Base-by-base conservation (phyloP, 768 basidiomycete species). In the Lactarius evosmus region DNA sequence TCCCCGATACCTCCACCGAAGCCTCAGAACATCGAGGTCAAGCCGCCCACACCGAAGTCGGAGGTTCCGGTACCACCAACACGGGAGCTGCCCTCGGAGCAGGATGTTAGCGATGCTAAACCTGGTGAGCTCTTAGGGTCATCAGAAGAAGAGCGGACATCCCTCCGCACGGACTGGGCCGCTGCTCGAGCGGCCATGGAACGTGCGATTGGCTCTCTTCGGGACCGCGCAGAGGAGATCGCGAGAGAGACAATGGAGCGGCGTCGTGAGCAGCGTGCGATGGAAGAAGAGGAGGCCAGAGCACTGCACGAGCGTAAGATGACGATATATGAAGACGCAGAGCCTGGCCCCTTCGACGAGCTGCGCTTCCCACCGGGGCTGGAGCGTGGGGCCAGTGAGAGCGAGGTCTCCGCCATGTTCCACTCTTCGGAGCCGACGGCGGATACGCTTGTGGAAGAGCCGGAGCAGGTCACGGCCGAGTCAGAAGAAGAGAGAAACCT, bases 311-410 rank as follows among this genome's bases (percentile, higher is more conserved):
- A 59, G 30, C 66, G 66, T 12, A 63, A 65, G 50, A 63, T 56
- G 64, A 60, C 63, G 33, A 52, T 58, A 41, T 66, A 65, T 27
- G 58, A 60, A 46, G 63, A 59, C 17, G 58, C 54, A 2, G 58
- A 66, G 59, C 11, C 54, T 7, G 66, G 63, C 27, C 44, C 51
- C 6, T 33, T 62, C 17, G 55, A 56, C 33, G 66, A 60, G 38
- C 33, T 65, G 33, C 66, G 58, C 50, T 67, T 60, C 46, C 66
- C 63, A n/a, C 63, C 66, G 8, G 63, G 66, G 12, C 40, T 61
- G 5, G 58, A 34, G 25, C 54, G 46, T 16, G 38, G 46, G 14
- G 46, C 2, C 5, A 63, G 51, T 16, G 61, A 57, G 27, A 49
- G 33, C 40, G 65, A 52, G 51, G 30, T 11, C 41, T 44, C 65